Evolutionary conservation across 176 grass and related monocot genomes (phyloP).

Genomic region (Aegilops sharonensis): DNA sequence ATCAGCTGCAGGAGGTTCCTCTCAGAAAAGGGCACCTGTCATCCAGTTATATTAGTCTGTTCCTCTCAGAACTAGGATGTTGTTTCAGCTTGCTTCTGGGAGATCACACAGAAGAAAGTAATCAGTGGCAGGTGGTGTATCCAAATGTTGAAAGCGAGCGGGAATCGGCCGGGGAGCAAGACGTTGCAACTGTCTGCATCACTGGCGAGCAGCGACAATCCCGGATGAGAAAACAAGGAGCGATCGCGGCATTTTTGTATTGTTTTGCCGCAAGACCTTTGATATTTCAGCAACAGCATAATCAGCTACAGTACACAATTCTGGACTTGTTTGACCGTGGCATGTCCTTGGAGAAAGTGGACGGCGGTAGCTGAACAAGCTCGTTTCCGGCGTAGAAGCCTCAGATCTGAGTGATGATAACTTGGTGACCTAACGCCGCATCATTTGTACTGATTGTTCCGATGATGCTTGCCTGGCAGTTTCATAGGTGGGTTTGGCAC

Average conservation of each 20-base stretch:
- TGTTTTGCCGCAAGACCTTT: background rate
- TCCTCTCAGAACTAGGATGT: background rate
- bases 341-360: background rate
- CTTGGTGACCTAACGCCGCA: background rate
- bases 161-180: background rate
- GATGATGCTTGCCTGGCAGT: constrained; percentile 7
- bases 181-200: background rate
- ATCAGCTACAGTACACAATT: background rate
- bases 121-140: background rate
- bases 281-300: background rate
- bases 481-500: background rate
- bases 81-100: background rate
- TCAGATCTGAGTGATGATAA: constrained; percentile 13
- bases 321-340: constrained; percentile 1
- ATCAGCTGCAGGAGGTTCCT: background rate
- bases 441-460: background rate
- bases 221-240: background rate
- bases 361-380: background rate
- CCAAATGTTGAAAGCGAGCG: background rate
- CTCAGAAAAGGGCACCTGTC: background rate
- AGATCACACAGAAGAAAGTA: background rate
- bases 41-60: background rate
- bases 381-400: background rate
- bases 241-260: background rate
- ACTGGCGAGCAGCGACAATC: background rate